Percentiles rank a stretch among this genome's conserved stretches.
phyloP scores from a whole-genome alignment of 768 basidiomycete genomes.

The Saitozyma podzolica region DNA sequence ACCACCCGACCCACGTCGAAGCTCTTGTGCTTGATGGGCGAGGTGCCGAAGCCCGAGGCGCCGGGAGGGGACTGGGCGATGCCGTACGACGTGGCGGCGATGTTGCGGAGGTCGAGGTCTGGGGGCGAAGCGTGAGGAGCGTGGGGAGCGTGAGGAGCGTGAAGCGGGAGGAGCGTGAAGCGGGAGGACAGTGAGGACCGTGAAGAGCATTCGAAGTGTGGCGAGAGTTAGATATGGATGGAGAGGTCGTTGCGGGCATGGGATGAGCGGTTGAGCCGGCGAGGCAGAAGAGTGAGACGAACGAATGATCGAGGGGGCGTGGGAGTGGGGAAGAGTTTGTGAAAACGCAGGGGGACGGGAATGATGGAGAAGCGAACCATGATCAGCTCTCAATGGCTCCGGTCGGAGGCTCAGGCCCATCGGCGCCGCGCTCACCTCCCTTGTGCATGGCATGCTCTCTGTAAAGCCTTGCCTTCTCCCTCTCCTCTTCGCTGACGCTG shows the following conservation, averaged over 20 bases:
- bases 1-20: background rate
- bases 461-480: conserved; percentile 65
- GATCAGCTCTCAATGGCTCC: too few species aligned
- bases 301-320: too few species aligned
- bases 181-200: background rate
- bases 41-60: conserved; percentile 43
- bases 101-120: conserved; percentile 68
- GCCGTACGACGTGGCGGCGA: conserved; percentile 79
- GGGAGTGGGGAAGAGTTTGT: too few species aligned
- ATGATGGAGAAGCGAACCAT: too few species aligned
- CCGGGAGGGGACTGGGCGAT: conserved; percentile 59
- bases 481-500: conserved; percentile 65
- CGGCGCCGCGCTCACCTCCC: conserved; percentile 48
- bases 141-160: background rate
- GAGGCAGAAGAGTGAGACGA: too few species aligned
- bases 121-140: background rate
- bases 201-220: background rate
- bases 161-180: background rate
- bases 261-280: background rate
- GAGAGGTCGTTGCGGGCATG: background rate
- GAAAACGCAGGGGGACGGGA: too few species aligned
- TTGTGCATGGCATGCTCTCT: conserved; percentile 66
- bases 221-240: background rate
- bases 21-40: conserved; percentile 44
- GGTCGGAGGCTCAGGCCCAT: background rate